Conservation (phyloP, 2,329 filamentous ascomycete genomes). For the Ceratocystis colombiana region DNA sequence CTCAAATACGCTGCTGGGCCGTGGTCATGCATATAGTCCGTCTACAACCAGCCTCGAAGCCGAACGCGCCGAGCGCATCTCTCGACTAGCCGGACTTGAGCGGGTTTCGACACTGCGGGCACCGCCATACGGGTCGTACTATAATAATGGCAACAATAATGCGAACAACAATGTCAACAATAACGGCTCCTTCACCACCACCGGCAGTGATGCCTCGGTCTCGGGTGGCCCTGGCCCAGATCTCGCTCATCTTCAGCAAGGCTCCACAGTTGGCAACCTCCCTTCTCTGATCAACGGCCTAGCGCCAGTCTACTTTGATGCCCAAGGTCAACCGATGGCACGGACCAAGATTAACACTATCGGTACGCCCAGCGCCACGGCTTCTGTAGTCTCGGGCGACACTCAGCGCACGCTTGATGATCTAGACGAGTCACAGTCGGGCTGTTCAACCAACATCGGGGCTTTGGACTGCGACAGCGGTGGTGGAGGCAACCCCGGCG, state of each 20-base stretch:
- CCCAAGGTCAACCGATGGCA: constrained; percentile 54
- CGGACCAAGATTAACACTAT: constrained; percentile 79
- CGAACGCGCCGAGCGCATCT: constrained; percentile 90
- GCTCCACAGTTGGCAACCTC: constrained; percentile 28
- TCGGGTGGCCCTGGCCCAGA: constrained; percentile 40
- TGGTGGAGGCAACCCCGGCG: constrained; percentile 32
- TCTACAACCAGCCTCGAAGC: constrained; percentile 69
- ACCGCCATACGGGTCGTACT: constrained; percentile 29
- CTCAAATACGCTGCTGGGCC: constrained; percentile 41
- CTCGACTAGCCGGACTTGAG: constrained; percentile 83
- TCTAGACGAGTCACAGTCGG: constrained; percentile 38
- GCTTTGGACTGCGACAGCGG: constrained; percentile 58
- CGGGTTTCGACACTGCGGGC: constrained; percentile 68
- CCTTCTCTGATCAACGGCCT: constrained; percentile 25
- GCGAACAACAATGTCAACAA: constrained; percentile 25
- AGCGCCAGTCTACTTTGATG: constrained; percentile 65
- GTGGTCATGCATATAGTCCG: constrained; percentile 49
- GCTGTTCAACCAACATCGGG: constrained; percentile 18
- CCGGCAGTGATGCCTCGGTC: constrained; percentile 27
- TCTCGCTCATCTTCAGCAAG: constrained; percentile 37
- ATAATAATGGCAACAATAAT: constrained; percentile 25
- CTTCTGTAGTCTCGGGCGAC: constrained; percentile 45
- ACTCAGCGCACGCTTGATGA: constrained; percentile 46
- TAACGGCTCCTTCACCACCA: constrained; percentile 27
- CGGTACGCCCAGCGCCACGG: constrained; percentile 76